phyloP scores from a whole-genome alignment of 2,329 filamentous ascomycete genomes.

The Penicillium sp. region DNA sequence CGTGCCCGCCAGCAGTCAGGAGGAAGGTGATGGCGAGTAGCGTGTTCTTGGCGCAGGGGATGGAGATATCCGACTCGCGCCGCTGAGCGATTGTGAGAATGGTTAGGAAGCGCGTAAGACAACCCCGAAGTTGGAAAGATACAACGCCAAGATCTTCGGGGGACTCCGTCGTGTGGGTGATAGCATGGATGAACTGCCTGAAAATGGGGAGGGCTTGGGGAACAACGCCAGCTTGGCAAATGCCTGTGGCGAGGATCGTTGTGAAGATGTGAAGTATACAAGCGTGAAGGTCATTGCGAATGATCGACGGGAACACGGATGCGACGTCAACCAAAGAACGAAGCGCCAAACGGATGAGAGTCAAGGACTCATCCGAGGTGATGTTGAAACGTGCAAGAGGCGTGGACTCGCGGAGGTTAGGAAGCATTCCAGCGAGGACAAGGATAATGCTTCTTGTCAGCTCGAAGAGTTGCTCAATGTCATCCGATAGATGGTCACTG shows the following conservation, averaged over 20 bases:
- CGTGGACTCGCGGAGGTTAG: slow-evolving; percentile 61
- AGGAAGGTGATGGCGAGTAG: slow-evolving; percentile 86
- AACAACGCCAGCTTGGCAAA: slow-evolving; percentile 84
- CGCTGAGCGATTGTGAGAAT: slow-evolving; percentile 59
- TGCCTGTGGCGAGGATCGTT: slow-evolving; percentile 82
- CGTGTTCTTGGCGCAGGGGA: slow-evolving; percentile 90
- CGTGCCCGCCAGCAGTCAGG: slow-evolving; percentile 75
- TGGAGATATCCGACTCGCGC: slow-evolving; percentile 66
- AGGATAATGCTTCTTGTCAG: slow-evolving; percentile 94
- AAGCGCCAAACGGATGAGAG: slow-evolving; percentile 76
- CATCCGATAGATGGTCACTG: slow-evolving; percentile 83
- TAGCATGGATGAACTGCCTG: slow-evolving; percentile 81
- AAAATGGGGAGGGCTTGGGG: slow-evolving; percentile 88
- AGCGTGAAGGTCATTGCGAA: slow-evolving; percentile 92
- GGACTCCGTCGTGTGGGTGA: slow-evolving; percentile 51
- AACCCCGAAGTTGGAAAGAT: slow-evolving; percentile 76
- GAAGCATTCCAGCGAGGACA: slow-evolving; percentile 82
- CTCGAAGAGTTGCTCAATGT: slow-evolving; percentile 97
- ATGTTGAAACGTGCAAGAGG: slow-evolving; percentile 72
- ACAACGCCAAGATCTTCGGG: slow-evolving; percentile 46
- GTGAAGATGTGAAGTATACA: slow-evolving; percentile 97
- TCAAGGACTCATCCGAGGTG: slow-evolving; percentile 77
- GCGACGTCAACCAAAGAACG: slow-evolving; percentile 91
- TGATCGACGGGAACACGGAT: slow-evolving; percentile 92
- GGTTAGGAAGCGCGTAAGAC: slow-evolving; percentile 76